phyloP scores from a whole-genome alignment of 805 yeast species.

The Metschnikowia colocasiae region DNA sequence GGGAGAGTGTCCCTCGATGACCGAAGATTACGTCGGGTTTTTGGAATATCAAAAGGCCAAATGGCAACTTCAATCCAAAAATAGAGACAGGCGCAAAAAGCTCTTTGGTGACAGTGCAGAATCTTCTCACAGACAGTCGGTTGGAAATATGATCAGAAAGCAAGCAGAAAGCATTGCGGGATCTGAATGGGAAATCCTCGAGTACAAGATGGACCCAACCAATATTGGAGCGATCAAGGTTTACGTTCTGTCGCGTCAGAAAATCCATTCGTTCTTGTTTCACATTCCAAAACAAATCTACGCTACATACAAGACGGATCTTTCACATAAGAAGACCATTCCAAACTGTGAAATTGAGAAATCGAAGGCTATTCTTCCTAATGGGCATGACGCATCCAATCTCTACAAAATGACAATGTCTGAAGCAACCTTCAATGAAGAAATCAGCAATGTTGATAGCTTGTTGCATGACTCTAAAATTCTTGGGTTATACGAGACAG shows the following conservation, averaged over 20 bases:
- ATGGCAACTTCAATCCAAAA: slow-evolving; percentile 78
- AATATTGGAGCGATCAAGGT: slow-evolving; percentile 78
- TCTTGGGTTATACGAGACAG: slow-evolving; percentile 72
- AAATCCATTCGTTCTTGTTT: slow-evolving; percentile 68
- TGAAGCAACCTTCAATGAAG: slow-evolving; percentile 57
- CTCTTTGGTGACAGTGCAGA: slow-evolving; percentile 69
- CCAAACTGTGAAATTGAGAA: slow-evolving; percentile 54
- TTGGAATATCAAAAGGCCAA: slow-evolving; percentile 76
- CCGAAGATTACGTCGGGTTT: slow-evolving; percentile 64
- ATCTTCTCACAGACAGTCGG: slow-evolving; percentile 51
- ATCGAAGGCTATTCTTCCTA: slow-evolving; percentile 64
- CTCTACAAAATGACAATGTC: slow-evolving; percentile 67
- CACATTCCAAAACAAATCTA: slow-evolving; percentile 72
- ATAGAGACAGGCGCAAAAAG: slow-evolving; percentile 65
- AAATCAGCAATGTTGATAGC: slow-evolving; percentile 55
- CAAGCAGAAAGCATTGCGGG: slow-evolving; percentile 79
- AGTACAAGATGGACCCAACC: slow-evolving; percentile 52
- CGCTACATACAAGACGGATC: slow-evolving; percentile 56
- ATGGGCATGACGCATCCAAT: slow-evolving; percentile 51
- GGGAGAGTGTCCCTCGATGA: slow-evolving; percentile 62
- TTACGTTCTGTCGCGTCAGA: slow-evolving; percentile 61
- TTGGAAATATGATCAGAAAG: slow-evolving; percentile 66
- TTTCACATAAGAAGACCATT: slow-evolving; percentile 38
- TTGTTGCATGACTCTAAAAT: slow-evolving; percentile 59
- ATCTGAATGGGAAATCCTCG: slow-evolving; percentile 81